Percentiles rank a stretch among this genome's conserved stretches.
Evolutionary conservation across 2,329 filamentous ascomycete genomes (phyloP).

Genomic region (Xylaria sp.): DNA sequence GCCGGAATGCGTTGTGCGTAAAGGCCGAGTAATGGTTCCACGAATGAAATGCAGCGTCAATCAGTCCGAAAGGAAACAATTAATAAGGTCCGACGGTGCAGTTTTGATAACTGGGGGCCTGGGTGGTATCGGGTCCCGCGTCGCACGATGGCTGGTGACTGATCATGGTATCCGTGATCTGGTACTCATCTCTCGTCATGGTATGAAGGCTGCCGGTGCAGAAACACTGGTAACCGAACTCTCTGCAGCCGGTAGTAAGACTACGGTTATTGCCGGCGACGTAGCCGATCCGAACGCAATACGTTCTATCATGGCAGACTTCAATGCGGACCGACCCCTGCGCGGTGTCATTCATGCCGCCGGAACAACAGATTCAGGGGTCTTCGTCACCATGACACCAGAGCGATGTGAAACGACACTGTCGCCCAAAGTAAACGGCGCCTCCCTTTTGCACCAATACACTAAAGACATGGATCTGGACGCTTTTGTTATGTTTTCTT

Average conservation of each 20-base stretch:
- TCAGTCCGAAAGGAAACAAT: conserved; percentile 18
- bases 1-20: conserved; percentile 43
- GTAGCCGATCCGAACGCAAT: conserved; percentile 42
- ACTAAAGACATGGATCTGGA: conserved; percentile 45
- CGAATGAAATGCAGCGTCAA: conserved; percentile 38
- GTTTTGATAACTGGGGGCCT: conserved; percentile 48
- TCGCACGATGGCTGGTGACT: conserved; percentile 45
- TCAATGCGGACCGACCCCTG: conserved; percentile 45
- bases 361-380: conserved; percentile 45
- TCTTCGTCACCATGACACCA: conserved; percentile 47
- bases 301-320: conserved; percentile 41
- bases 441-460: conserved; percentile 45
- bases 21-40: conserved; percentile 38
- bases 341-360: conserved; percentile 49
- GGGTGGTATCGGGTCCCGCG: conserved; percentile 44
- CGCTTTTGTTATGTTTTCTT: conserved; percentile 46
- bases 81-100: conserved; percentile 44
- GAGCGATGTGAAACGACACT: conserved; percentile 42
- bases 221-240: conserved; percentile 43
- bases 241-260: conserved; percentile 39
- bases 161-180: conserved; percentile 46
- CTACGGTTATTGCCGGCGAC: conserved; percentile 43
- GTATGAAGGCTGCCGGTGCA: conserved; percentile 45
- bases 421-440: conserved; percentile 45
- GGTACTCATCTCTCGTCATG: conserved; percentile 47